phyloP scores from a whole-genome alignment of 495 filamentous ascomycete species.

The Hypoxylon perforatum region DNA sequence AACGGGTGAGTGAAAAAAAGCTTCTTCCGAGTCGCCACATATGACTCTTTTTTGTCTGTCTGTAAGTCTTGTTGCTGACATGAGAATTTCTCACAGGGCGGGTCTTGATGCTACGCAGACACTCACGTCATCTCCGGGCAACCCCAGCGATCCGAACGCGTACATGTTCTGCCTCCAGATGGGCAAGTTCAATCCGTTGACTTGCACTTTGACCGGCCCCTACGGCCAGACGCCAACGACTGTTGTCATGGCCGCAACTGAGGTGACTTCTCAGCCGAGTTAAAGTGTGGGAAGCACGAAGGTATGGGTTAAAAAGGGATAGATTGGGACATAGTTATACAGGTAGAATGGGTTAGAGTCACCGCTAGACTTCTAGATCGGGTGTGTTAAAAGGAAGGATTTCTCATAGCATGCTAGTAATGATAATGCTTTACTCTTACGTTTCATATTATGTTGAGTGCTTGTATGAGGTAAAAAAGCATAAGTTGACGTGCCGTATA shows the following conservation, averaged over 20 bases:
- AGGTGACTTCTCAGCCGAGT: slow-evolving; percentile 21
- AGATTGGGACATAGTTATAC: slow-evolving; percentile 7
- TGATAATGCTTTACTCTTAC: background rate
- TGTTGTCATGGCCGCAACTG: slow-evolving; percentile 25
- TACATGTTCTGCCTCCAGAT: slow-evolving; percentile 42
- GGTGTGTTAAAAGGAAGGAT: background rate
- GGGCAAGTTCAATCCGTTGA: slow-evolving; percentile 45
- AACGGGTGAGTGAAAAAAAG: slow-evolving; percentile 37
- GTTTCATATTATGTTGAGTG: too few species aligned
- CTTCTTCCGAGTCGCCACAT: background rate
- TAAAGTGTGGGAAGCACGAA: background rate
- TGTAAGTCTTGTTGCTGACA: slow-evolving; percentile 14
- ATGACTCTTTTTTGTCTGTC: background rate
- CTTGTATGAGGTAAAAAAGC: too few species aligned
- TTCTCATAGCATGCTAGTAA: background rate
- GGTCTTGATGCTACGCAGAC: slow-evolving; percentile 36
- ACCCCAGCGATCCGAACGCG: slow-evolving; percentile 36
- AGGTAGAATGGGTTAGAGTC: slow-evolving; percentile 9
- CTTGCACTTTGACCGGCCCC: slow-evolving; percentile 35
- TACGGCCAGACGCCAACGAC: slow-evolving; percentile 9
- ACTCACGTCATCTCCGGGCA: slow-evolving; percentile 25
- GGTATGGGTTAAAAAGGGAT: slow-evolving; percentile 2
- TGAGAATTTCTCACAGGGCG: slow-evolving; percentile 11
- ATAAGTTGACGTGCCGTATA: too few species aligned
- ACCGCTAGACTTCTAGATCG: background rate